phyloP scores from a whole-genome alignment of 768 basidiomycete species.

The Rhodotorula toruloides region DNA sequence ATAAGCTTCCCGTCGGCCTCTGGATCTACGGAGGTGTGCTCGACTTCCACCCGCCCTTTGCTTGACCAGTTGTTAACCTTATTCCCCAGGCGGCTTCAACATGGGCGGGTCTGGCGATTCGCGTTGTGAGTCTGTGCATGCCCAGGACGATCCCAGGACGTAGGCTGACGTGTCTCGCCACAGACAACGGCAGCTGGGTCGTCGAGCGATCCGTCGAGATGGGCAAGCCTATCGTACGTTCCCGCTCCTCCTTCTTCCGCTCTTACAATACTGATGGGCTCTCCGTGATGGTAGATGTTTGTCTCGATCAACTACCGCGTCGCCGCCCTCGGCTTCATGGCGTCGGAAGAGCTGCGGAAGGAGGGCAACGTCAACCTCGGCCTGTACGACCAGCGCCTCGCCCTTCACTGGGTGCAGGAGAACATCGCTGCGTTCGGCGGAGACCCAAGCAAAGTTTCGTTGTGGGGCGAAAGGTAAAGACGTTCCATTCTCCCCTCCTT shows the following conservation, averaged over 20 bases:
- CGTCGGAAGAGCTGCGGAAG: conserved; percentile 2
- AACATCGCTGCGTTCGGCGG: conserved; percentile 65
- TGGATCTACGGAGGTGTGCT: conserved; percentile 44
- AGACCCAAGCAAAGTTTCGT: conserved; percentile 54
- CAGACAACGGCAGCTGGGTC: conserved; percentile 33
- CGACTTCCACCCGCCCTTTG: not conserved
- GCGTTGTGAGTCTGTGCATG: conserved; percentile 22
- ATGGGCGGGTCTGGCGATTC: conserved; percentile 23
- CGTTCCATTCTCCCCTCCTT: no score
- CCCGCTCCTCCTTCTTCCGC: no score
- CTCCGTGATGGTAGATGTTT: no score
- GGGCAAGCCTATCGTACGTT: conserved; percentile 31
- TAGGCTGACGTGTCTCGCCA: not conserved
- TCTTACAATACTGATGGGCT: not conserved
- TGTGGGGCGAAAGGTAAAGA: conserved; percentile 33
- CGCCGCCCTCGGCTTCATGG: conserved; percentile 33
- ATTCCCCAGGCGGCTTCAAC: conserved; percentile 7
- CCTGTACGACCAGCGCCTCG: conserved; percentile 46
- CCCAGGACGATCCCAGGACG: not conserved
- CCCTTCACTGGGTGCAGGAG: conserved; percentile 60
- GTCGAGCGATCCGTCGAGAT: conserved; percentile 38
- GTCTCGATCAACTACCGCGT: conserved; percentile 36
- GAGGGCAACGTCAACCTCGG: conserved; percentile 28
- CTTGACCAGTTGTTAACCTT: not conserved
- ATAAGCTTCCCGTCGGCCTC: conserved; percentile 27